These are phyloP conservation scores for Omphalea diandra DNA, from an alignment of 441 rosid genomes.

Conservation along the genomic window DNA sequence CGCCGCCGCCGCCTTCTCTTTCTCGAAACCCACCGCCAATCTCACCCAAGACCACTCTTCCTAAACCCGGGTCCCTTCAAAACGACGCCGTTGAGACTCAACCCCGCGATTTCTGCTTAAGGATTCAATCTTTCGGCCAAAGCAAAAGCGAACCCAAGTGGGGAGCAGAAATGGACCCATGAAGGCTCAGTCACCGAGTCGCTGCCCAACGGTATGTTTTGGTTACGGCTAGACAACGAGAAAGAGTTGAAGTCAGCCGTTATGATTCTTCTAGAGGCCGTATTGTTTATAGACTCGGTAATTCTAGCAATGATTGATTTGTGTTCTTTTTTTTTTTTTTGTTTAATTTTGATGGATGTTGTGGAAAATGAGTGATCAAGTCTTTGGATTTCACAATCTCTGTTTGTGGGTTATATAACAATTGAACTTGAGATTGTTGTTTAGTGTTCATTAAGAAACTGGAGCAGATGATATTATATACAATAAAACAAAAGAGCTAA, in stretches of 20 bases:
- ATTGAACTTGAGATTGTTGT: too few relatives aligned
- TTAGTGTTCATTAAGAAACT: too few relatives aligned
- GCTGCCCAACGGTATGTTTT: slow-evolving; percentile 81
- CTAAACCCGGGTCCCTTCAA: neutral
- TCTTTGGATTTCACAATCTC: neutral
- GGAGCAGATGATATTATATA: too few relatives aligned
- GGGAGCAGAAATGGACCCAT: slow-evolving; percentile 40
- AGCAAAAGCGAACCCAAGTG: slow-evolving; percentile 24
- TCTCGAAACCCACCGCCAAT: slow-evolving; percentile 2
- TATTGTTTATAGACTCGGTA: too few relatives aligned
- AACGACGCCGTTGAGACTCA: too few relatives aligned
- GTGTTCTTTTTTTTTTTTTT: too few relatives aligned
- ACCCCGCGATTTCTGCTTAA: neutral
- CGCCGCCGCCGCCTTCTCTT: neutral
- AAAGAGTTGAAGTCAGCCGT: slow-evolving; percentile 76
- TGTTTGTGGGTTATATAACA: neutral
- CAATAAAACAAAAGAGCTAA: too few relatives aligned
- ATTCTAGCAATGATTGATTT: neutral
- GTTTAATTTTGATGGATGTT: neutral
- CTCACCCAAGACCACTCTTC: neutral
- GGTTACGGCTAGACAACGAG: slow-evolving; percentile 65
- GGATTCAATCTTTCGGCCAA: neutral
- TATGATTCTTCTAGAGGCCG: too few relatives aligned
- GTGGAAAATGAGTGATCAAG: neutral
- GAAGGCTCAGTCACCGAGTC: slow-evolving; percentile 81